Percentiles rank a stretch among this genome's conserved stretches.
Conservation (phyloP, 192 early-diverging fungal species). For the Entomortierella lignicola region DNA sequence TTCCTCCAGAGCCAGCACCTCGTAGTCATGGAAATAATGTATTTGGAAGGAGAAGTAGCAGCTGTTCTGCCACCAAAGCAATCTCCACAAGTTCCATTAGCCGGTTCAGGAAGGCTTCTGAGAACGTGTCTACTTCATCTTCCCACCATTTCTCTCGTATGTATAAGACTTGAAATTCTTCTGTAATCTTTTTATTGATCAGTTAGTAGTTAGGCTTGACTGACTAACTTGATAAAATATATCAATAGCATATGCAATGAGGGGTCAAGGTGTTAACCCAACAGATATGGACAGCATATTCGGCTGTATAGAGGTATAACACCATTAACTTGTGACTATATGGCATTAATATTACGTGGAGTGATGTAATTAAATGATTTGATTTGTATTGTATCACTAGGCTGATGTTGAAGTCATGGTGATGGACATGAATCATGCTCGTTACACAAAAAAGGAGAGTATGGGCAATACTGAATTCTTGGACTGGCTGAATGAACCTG, state of each 20-base stretch:
- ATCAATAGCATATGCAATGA: slow-evolving; percentile 22
- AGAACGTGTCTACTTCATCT: neutral
- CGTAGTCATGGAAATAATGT: neutral
- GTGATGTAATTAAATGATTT: neutral
- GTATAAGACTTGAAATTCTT: too few relatives aligned
- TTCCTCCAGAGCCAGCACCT: neutral
- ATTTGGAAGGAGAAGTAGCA: neutral
- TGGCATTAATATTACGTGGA: neutral
- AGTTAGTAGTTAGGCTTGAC: neutral
- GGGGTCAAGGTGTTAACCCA: slow-evolving; percentile 43
- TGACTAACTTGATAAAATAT: neutral
- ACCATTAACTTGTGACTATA: neutral
- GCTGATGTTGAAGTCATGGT: slow-evolving; percentile 29
- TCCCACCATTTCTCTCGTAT: too few relatives aligned
- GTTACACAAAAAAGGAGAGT: slow-evolving; percentile 10
- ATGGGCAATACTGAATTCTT: slow-evolving; percentile 43
- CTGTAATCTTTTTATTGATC: too few relatives aligned
- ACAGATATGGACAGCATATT: slow-evolving; percentile 50
- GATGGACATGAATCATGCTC: slow-evolving; percentile 27
- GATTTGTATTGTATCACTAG: slow-evolving; percentile 4
- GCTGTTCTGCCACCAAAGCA: neutral
- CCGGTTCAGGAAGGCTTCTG: slow-evolving; percentile 5
- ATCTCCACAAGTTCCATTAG: neutral
- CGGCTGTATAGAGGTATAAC: slow-evolving; percentile 35
- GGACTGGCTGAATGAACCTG: slow-evolving; percentile 33